Evolutionary conservation across 768 basidiomycete species (phyloP).

Genomic region (Lyophyllum atratum): DNA sequence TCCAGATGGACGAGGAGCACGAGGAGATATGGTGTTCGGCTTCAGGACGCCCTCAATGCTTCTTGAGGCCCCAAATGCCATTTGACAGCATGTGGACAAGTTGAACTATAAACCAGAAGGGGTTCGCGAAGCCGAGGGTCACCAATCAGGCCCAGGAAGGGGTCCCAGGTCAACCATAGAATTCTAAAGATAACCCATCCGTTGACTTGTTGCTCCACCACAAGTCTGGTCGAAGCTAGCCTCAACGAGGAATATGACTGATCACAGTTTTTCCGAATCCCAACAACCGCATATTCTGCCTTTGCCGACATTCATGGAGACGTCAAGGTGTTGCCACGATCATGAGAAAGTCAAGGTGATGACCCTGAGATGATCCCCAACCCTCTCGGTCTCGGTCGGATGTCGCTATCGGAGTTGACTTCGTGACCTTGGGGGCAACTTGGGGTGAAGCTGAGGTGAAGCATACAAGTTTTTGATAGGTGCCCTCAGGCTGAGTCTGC

Average conservation of each 20-base stretch:
- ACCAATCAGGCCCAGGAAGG: no score
- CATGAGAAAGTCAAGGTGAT: not conserved
- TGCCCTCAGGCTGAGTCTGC: no score
- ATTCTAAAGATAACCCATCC: not conserved
- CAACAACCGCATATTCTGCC: no score
- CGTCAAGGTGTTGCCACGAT: not conserved
- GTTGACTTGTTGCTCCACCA: constrained; percentile 1
- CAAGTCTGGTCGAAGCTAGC: no score
- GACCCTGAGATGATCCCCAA: not conserved
- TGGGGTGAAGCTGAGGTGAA: no score
- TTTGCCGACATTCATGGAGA: no score
- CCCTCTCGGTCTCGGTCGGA: no score
- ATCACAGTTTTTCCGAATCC: no score
- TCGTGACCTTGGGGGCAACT: no score
- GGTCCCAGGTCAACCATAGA: constrained; percentile 4
- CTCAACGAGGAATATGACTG: no score
- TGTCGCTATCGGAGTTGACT: no score
- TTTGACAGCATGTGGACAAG: constrained; percentile 2
- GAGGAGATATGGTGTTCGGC: not conserved
- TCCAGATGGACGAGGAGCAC: not conserved
- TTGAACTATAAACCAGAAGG: constrained; percentile 10
- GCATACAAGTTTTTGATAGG: no score
- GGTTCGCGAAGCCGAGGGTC: constrained; percentile 10
- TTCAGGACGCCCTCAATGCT: not conserved
- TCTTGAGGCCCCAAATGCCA: constrained; percentile 5